Evolutionary conservation across 768 basidiomycete genomes (phyloP).

Genomic region (Myochromella boudieri): DNA sequence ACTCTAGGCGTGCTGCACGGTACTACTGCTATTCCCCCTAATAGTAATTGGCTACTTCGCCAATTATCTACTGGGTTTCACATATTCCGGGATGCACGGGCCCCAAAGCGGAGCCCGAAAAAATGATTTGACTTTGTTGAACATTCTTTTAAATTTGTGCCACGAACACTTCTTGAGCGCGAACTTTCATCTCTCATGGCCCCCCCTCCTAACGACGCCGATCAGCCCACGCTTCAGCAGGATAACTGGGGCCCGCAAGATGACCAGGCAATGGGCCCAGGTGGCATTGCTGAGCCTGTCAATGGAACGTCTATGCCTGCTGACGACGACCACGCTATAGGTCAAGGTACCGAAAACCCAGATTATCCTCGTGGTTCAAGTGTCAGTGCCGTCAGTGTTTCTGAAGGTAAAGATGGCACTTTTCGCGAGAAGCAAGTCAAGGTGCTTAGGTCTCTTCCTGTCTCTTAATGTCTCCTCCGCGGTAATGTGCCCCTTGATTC

Average conservation of each 20-base stretch:
- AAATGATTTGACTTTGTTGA: constrained; percentile 12
- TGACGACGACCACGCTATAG: constrained; percentile 45
- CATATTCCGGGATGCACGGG: constrained; percentile 14
- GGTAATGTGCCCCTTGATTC: constrained; percentile 27
- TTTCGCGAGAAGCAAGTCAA: constrained; percentile 79
- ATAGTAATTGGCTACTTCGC: too few relatives aligned
- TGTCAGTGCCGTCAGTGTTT: constrained; percentile 39
- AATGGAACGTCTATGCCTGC: constrained; percentile 48
- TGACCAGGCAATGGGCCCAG: constrained; percentile 43
- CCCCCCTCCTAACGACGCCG: constrained; percentile 20
- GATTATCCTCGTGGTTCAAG: constrained; percentile 55
- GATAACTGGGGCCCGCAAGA: constrained; percentile 55
- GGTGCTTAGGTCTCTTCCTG: constrained; percentile 77
- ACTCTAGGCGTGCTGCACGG: constrained; percentile 8
- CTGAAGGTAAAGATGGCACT: constrained; percentile 45
- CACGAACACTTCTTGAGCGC: constrained; percentile 5
- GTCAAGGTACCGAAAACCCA: constrained; percentile 47
- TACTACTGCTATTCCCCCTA: constrained; percentile 13
- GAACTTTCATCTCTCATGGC: constrained; percentile 18
- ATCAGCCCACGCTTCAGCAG: constrained; percentile 32
- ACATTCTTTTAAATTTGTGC: constrained; percentile 9
- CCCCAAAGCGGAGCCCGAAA: constrained; percentile 19
- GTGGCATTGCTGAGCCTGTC: constrained; percentile 41
- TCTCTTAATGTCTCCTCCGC: constrained; percentile 28
- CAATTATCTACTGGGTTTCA: too few relatives aligned